Base-by-base conservation (phyloP, 805 yeast species). In the Zygosaccharomyces siamensis region DNA sequence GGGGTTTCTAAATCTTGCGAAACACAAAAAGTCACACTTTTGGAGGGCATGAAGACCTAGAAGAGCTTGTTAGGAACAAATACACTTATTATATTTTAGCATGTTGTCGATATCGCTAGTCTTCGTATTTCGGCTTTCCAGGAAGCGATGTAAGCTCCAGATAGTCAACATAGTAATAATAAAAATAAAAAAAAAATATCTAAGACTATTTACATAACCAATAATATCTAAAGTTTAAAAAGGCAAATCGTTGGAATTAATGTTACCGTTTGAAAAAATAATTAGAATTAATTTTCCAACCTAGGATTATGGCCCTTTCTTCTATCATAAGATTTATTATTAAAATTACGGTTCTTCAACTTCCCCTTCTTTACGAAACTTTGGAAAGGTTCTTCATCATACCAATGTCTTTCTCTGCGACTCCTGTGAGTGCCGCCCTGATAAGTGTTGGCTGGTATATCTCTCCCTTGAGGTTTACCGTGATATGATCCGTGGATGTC, bases 1-100 rank as follows among this genome's bases (percentile, higher is more conserved):
- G 77, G 79, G 2, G 71, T 52, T 31, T 75, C 72, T 16, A 83
- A 59, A 51, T 81, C 86, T 49, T 76, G 73, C 0, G 86, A 80
- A 3, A 77, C 69, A 57, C 79, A 78, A 60, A 79, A 82, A 5
- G 82, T 75, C 28, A 78, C 72, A 38, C 76, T 73, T 40, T 68
- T 71, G 39, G 55, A 49, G 12, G 57, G 48, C 61, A 58, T 58
- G 6, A 14, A 18, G 26, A 11, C 20, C 24, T 23, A 27, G 10
- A 21, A 11, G 14, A 45, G 37, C 44, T 35, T 31, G 39, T 35
- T 16, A 11, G 28, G 30, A 14, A 16, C 18, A 21, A 20, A 23
- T 11, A 5, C 11, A 20, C n/a, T 7, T 6, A 1, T 16, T 14
- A 11, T 14, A 14, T 10, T 14, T 14, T 3, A 18, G 20, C 20